These are phyloP conservation scores for Cercophora scortea DNA, from an alignment of 495 filamentous ascomycete species.

Conservation along the genomic window DNA sequence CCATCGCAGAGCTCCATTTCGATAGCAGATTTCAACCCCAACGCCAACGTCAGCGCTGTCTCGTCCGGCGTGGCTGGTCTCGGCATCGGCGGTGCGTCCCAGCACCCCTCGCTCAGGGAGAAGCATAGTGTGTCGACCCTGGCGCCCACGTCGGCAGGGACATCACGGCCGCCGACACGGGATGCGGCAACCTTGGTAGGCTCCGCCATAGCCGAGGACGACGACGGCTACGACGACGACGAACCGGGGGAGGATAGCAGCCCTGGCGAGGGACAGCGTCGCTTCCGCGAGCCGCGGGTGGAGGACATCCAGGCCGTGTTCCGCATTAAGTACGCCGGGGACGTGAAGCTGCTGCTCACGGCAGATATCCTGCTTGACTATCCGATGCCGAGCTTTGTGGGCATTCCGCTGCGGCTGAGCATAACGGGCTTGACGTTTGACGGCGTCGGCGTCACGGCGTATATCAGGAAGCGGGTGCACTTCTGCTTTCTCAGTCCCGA, in stretches of 20 bases:
- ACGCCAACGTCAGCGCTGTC: background rate
- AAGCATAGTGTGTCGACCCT: conserved; percentile 48
- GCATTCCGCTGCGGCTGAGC: conserved; percentile 81
- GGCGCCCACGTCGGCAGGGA: conserved; percentile 34
- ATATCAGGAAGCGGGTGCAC: conserved; percentile 74
- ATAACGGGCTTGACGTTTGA: conserved; percentile 94
- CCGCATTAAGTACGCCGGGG: conserved; percentile 78
- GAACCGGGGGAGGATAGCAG: background rate
- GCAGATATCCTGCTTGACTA: conserved; percentile 95
- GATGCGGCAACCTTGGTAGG: conserved; percentile 19
- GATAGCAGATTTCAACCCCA: conserved; percentile 25
- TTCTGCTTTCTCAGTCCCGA: conserved; percentile 90
- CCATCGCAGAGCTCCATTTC: conserved; percentile 38
- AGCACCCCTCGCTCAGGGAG: conserved; percentile 26
- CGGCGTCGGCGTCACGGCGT: conserved; percentile 83
- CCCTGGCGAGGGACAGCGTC: conserved; percentile 16
- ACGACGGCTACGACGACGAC: conserved; percentile 16
- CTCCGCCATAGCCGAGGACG: conserved; percentile 11
- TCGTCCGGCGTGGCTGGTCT: conserved; percentile 3
- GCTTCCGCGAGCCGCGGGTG: conserved; percentile 42
- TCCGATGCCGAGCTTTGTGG: conserved; percentile 93
- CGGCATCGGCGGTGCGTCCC: conserved; percentile 8
- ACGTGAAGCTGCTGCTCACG: conserved; percentile 78
- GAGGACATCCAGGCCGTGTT: conserved; percentile 85
- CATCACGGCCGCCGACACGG: conserved; percentile 42